Evolutionary conservation across 805 yeast species (phyloP).

Genomic region (Wickerhamomyces tratensis): DNA sequence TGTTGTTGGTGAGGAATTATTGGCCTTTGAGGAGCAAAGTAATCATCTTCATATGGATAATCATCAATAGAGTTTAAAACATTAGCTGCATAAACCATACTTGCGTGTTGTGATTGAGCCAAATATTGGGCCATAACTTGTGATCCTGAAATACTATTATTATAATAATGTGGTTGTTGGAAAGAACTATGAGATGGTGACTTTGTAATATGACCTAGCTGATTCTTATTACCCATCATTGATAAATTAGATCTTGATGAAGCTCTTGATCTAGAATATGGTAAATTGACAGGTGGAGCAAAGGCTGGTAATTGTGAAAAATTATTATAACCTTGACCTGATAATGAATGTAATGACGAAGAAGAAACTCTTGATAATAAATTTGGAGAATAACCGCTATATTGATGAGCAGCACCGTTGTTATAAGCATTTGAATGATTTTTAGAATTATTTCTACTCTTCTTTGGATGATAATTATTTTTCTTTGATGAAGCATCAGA

Average conservation of each 20-base stretch:
- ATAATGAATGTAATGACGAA: not conserved
- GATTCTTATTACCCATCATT: not conserved
- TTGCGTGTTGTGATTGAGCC: slow-evolving; percentile 62
- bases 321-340: not conserved
- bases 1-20: not conserved
- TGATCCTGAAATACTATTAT: slow-evolving; percentile 39
- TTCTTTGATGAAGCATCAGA: no score
- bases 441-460: no score
- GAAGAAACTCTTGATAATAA: not conserved
- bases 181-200: not conserved
- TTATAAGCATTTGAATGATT: no score
- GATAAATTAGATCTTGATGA: not conserved
- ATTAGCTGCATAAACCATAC: slow-evolving; percentile 40
- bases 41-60: slow-evolving; percentile 12
- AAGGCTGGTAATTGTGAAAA: not conserved
- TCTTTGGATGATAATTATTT: not conserved
- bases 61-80: slow-evolving; percentile 42
- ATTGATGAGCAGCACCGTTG: no score
- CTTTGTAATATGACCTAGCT: not conserved
- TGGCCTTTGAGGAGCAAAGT: not conserved
- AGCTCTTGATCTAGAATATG: not conserved
- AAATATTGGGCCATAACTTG: slow-evolving; percentile 73
- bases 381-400: not conserved
- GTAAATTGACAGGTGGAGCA: not conserved
- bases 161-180: slow-evolving; percentile 4